Percentiles rank a stretch among this genome's conserved stretches.
Evolutionary conservation across 192 early-diverging fungal genomes (phyloP).

Genomic region (Piromyces finnis): DNA sequence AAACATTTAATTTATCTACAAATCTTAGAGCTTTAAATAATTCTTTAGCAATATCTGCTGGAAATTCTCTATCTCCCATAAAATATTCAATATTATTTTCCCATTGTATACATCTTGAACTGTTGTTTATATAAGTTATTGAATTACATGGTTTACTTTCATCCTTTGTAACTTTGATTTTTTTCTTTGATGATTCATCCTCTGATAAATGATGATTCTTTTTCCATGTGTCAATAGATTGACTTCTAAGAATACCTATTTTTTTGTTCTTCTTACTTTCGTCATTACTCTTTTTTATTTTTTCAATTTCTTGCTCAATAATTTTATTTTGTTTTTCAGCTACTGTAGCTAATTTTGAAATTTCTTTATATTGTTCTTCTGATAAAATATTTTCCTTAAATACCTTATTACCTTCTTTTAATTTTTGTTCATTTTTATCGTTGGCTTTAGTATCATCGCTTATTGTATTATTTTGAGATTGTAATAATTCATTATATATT

Average conservation of each 20-base stretch:
- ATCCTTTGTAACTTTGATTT: not conserved
- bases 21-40: constrained; percentile 64
- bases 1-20: constrained; percentile 48
- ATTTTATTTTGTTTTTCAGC: not conserved
- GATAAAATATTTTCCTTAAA: not conserved
- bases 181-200: not conserved
- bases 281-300: not conserved
- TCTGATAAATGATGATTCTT: not conserved
- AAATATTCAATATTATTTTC: constrained; percentile 12
- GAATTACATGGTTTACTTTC: not conserved
- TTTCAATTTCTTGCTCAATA: not conserved
- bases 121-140: not conserved
- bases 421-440: not conserved
- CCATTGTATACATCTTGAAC: not conserved
- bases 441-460: not conserved
- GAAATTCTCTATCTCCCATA: constrained; percentile 24
- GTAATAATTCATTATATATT: not conserved
- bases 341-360: not conserved
- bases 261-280: not conserved
- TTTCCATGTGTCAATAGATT: not conserved
- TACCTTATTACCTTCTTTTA: not conserved
- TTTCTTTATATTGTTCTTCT: not conserved
- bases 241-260: not conserved
- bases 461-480: not conserved
- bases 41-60: constrained; percentile 50